These are phyloP conservation scores for Cucumis cinereus DNA, from an alignment of 306 rosid genomes.

Conservation along the genomic window DNA sequence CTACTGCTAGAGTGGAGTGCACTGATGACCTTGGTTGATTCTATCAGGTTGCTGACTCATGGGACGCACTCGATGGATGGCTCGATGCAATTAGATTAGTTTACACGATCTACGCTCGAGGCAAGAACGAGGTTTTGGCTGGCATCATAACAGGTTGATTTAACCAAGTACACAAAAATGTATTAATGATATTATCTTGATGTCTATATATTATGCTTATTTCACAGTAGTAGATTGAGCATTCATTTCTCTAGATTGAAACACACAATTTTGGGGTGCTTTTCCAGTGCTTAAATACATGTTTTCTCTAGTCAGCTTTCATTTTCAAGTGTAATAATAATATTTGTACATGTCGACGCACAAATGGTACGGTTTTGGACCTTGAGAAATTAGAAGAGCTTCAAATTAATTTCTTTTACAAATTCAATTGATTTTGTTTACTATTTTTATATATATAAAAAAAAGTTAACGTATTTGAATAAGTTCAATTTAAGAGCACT, in stretches of 20 bases:
- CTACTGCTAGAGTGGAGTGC: neutral
- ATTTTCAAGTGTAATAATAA: neutral
- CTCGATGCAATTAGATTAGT: slow-evolving; percentile 90
- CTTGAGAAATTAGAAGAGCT: neutral
- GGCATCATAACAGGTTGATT: slow-evolving; percentile 72
- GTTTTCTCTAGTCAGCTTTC: neutral
- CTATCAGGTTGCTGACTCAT: slow-evolving; percentile 78
- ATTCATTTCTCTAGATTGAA: neutral
- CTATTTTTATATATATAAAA: too few relatives aligned
- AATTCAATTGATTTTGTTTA: neutral
- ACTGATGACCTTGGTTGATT: slow-evolving; percentile 11
- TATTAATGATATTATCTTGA: neutral
- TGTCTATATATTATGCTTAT: neutral
- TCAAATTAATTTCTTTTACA: neutral
- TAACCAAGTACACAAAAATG: neutral
- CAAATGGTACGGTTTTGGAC: neutral
- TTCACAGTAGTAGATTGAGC: neutral
- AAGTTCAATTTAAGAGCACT: neutral
- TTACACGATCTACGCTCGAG: slow-evolving; percentile 82
- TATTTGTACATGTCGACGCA: neutral
- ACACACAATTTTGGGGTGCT: neutral
- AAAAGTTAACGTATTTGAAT: neutral
- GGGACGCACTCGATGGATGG: slow-evolving; percentile 98
- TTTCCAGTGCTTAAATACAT: neutral
- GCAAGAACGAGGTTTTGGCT: slow-evolving; percentile 82